Evolutionary conservation across 495 filamentous ascomycete genomes (phyloP).

Genomic region (Durotheca rogersii): DNA sequence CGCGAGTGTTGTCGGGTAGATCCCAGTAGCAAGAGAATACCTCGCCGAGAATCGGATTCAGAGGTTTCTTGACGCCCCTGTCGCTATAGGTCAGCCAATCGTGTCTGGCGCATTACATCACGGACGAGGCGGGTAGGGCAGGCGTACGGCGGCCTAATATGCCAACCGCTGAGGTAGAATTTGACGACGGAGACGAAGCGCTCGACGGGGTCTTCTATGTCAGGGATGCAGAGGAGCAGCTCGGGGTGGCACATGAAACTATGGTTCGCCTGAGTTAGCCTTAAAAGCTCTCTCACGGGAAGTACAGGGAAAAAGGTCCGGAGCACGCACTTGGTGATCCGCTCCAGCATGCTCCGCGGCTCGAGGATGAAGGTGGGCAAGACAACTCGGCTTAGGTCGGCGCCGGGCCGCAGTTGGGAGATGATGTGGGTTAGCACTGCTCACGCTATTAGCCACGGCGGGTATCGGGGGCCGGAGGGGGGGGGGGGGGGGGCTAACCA

Average conservation of each 20-base stretch:
- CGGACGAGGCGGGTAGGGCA: conserved; percentile 16
- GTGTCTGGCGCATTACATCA: not conserved
- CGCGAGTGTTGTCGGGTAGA: conserved; percentile 78
- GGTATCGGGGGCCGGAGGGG: no score
- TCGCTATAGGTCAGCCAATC: conserved; percentile 24
- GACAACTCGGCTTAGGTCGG: conserved; percentile 90
- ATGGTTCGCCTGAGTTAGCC: conserved; percentile 30
- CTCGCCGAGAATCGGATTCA: conserved; percentile 97
- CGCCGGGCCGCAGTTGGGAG: conserved; percentile 90
- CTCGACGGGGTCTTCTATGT: conserved; percentile 84
- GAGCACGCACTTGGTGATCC: conserved; percentile 83
- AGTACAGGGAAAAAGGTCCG: no score
- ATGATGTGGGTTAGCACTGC: conserved; percentile 93
- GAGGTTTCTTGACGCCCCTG: conserved; percentile 96
- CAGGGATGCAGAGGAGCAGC: conserved; percentile 82
- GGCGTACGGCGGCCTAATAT: conserved; percentile 92
- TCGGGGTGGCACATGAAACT: conserved; percentile 99
- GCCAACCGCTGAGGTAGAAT: conserved; percentile 98
- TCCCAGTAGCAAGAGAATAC: conserved; percentile 96
- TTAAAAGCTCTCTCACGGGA: no score
- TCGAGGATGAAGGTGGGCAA: conserved; percentile 98
- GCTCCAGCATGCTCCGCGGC: conserved; percentile 94
- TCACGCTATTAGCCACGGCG: conserved; percentile 8
- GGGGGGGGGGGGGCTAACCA: conserved; percentile 52
- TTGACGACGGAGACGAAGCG: conserved; percentile 94